Percentiles rank a stretch among this genome's conserved stretches.
phyloP scores from a whole-genome alignment of 1,284 basidiomycete species.

The Heterobasidion parviporum region DNA sequence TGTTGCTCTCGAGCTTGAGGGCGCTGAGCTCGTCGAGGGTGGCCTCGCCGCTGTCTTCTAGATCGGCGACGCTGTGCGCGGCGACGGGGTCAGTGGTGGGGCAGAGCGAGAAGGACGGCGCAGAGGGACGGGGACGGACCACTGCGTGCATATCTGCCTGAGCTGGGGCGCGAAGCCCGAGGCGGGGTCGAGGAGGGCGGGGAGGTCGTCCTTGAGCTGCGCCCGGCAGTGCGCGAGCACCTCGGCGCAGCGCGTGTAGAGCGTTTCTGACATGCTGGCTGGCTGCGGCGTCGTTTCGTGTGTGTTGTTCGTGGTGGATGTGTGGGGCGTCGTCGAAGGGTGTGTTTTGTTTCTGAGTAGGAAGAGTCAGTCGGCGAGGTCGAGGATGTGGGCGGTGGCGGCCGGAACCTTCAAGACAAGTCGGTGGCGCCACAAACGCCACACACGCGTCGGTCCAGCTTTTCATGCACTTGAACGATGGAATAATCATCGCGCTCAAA shows the following conservation, averaged over 20 bases:
- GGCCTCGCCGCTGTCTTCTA: constrained; percentile 33
- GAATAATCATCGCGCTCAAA: no score
- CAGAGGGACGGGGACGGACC: constrained; percentile 42
- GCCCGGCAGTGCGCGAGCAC: constrained; percentile 52
- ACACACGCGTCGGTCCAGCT: no score
- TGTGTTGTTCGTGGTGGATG: no score
- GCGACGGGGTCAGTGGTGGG: background rate
- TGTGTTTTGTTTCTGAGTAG: no score
- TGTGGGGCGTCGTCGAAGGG: no score
- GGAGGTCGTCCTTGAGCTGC: constrained; percentile 48
- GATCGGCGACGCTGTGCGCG: constrained; percentile 36
- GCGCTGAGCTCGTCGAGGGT: constrained; percentile 48
- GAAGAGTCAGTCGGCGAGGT: no score
- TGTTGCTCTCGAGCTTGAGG: constrained; percentile 68
- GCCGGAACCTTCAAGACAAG: no score
- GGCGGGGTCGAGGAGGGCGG: constrained; percentile 51
- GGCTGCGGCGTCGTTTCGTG: no score
- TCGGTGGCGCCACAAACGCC: no score
- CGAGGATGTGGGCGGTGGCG: no score
- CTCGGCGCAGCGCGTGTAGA: constrained; percentile 58
- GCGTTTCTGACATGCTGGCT: constrained; percentile 20
- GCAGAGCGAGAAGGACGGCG: no score
- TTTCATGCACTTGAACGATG: no score
- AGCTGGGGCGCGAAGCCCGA: constrained; percentile 64
- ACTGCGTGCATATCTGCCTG: constrained; percentile 52